phyloP scores from a whole-genome alignment of 2,329 filamentous ascomycete genomes.

The Albophoma yamanashiensis region DNA sequence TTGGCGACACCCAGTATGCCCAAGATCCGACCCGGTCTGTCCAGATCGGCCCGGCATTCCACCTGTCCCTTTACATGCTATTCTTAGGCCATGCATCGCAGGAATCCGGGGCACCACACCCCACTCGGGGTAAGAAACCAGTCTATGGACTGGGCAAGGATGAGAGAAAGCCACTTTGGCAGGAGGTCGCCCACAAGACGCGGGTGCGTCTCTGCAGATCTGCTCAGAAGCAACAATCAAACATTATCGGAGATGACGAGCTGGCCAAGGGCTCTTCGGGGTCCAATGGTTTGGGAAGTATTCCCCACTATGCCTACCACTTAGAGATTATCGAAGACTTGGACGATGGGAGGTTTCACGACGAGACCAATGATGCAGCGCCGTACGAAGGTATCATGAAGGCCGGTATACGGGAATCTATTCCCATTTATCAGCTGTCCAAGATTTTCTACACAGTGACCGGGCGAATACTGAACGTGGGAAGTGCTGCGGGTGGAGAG shows the following conservation, averaged over 20 bases:
- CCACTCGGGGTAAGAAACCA: not conserved
- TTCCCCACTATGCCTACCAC: conserved; percentile 58
- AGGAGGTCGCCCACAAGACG: conserved; percentile 92
- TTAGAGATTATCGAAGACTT: conserved; percentile 76
- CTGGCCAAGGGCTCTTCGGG: not conserved
- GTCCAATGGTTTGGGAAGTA: not conserved
- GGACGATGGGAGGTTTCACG: conserved; percentile 44
- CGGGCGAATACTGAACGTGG: conserved; percentile 78
- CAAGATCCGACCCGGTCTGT: conserved; percentile 51
- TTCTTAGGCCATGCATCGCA: conserved; percentile 64
- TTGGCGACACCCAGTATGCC: conserved; percentile 76
- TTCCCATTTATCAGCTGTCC: conserved; percentile 53
- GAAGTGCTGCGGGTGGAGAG: conserved; percentile 36
- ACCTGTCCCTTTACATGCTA: conserved; percentile 86
- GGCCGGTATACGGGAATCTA: conserved; percentile 39
- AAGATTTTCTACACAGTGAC: conserved; percentile 93
- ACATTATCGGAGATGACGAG: not conserved
- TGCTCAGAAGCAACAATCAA: conserved; percentile 24
- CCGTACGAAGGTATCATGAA: conserved; percentile 29
- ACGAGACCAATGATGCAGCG: conserved; percentile 20
- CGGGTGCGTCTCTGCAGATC: conserved; percentile 69
- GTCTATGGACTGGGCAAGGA: conserved; percentile 17
- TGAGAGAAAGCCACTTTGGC: conserved; percentile 69
- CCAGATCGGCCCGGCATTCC: conserved; percentile 82
- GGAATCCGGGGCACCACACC: not conserved